These are phyloP conservation scores for Achaetomiella virescens DNA, from an alignment of 495 filamentous ascomycete genomes.

Conservation along the genomic window DNA sequence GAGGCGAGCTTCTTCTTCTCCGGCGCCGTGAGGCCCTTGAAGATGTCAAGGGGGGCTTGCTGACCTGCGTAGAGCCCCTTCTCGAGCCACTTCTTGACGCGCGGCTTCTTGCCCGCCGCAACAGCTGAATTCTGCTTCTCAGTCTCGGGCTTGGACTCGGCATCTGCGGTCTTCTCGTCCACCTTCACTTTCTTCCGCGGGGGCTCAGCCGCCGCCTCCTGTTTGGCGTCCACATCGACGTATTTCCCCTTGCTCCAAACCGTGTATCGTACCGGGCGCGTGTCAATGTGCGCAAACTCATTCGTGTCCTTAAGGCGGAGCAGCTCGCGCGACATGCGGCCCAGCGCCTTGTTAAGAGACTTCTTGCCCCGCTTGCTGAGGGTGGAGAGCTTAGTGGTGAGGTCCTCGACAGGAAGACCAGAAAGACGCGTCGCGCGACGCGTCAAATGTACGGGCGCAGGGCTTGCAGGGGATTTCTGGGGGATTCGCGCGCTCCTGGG, in stretches of 20 bases:
- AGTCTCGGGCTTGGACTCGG: slow-evolving; percentile 2
- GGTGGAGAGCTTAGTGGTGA: slow-evolving; percentile 39
- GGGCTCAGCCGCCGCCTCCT: slow-evolving; percentile 22
- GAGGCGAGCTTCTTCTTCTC: slow-evolving; percentile 58
- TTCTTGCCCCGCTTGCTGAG: slow-evolving; percentile 43
- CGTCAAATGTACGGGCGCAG: slow-evolving; percentile 29
- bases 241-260: slow-evolving; percentile 54
- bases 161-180: slow-evolving; percentile 18
- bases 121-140: slow-evolving; percentile 37
- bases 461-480: slow-evolving; percentile 28
- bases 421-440: slow-evolving; percentile 37
- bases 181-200: slow-evolving; percentile 41
- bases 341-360: slow-evolving; percentile 34
- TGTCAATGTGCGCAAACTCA: slow-evolving; percentile 49
- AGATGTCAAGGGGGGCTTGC: slow-evolving; percentile 51
- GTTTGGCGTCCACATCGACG: slow-evolving; percentile 26
- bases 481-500: slow-evolving; percentile 26
- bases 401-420: slow-evolving; percentile 40
- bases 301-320: slow-evolving; percentile 47
- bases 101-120: slow-evolving; percentile 36
- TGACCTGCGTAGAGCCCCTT: slow-evolving; percentile 91
- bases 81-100: slow-evolving; percentile 65
- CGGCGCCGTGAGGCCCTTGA: slow-evolving; percentile 48
- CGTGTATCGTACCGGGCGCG: slow-evolving; percentile 40
- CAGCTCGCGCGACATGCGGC: slow-evolving; percentile 42